Evolutionary conservation across 2,329 filamentous ascomycete species (phyloP).

Genomic region (Pestalotiopsis sp.): DNA sequence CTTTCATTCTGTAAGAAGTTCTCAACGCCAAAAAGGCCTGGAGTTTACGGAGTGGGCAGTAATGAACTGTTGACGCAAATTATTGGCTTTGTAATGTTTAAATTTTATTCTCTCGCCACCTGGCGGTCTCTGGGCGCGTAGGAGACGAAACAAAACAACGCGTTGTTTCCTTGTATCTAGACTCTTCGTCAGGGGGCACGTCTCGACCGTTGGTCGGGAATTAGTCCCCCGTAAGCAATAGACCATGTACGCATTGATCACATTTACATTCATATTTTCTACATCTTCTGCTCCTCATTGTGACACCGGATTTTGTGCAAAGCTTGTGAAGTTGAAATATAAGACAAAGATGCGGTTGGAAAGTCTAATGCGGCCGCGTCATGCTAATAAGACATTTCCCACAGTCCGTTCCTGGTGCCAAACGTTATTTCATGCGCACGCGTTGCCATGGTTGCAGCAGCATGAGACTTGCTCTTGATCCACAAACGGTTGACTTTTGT

Average conservation of each 20-base stretch:
- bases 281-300: background rate
- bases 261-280: background rate
- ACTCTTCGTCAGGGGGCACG: background rate
- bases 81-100: slow-evolving; percentile 12
- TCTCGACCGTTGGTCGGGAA: background rate
- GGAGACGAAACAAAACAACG: background rate
- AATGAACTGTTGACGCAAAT: slow-evolving; percentile 4
- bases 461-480: background rate
- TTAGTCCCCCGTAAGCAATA: slow-evolving; percentile 7
- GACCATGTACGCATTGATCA: slow-evolving; percentile 6
- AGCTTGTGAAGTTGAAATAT: background rate
- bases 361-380: background rate
- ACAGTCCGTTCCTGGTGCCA: background rate
- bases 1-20: background rate
- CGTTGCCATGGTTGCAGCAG: background rate
- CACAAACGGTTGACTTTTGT: too few relatives aligned
- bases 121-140: background rate
- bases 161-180: slow-evolving; percentile 6
- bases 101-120: background rate
- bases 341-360: background rate
- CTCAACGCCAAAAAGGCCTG: background rate
- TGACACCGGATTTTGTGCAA: background rate
- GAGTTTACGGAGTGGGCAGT: slow-evolving; percentile 1
- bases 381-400: background rate
- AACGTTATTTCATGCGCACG: background rate